Evolutionary conservation across 2,329 filamentous ascomycete genomes (phyloP).

Genomic region (Scedosporium minutisporum): DNA sequence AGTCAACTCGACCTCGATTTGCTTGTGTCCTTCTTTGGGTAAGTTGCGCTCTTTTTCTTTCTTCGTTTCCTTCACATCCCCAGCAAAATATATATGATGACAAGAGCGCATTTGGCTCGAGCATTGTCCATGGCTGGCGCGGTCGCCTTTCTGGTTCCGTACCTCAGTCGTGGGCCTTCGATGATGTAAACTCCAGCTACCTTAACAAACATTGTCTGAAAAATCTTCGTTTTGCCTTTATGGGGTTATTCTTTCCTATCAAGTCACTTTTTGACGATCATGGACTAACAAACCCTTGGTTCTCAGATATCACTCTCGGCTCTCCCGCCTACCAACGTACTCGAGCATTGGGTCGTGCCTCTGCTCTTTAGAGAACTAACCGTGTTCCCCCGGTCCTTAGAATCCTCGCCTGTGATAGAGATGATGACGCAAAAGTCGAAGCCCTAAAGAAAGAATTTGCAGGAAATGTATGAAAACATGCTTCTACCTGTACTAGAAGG

Average conservation of each 20-base stretch:
- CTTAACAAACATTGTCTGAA: slow-evolving; percentile 81
- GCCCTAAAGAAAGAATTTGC: slow-evolving; percentile 71
- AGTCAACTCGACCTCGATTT: slow-evolving; percentile 7
- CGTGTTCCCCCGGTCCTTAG: slow-evolving; percentile 35
- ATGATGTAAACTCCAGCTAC: slow-evolving; percentile 99
- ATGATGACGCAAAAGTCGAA: slow-evolving; percentile 66
- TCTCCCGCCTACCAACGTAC: not conserved
- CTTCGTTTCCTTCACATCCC: not conserved
- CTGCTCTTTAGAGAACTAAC: not conserved
- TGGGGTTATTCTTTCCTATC: not conserved
- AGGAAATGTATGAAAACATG: slow-evolving; percentile 60
- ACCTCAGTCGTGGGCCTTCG: slow-evolving; percentile 56
- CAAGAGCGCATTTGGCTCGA: slow-evolving; percentile 99
- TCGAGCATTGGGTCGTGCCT: not conserved
- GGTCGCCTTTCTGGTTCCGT: slow-evolving; percentile 68
- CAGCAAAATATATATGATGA: slow-evolving; percentile 63
- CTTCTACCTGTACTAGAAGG: slow-evolving; percentile 18
- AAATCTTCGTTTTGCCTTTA: slow-evolving; percentile 14
- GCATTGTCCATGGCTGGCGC: slow-evolving; percentile 60
- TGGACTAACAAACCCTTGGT: not conserved
- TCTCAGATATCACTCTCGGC: not conserved
- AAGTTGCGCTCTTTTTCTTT: slow-evolving; percentile 18
- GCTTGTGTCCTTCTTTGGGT: slow-evolving; percentile 21
- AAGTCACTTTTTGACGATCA: not conserved
- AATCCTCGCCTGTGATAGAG: slow-evolving; percentile 87